Conservation (phyloP, 768 basidiomycete species). For the Sarcomyxa edulis region DNA sequence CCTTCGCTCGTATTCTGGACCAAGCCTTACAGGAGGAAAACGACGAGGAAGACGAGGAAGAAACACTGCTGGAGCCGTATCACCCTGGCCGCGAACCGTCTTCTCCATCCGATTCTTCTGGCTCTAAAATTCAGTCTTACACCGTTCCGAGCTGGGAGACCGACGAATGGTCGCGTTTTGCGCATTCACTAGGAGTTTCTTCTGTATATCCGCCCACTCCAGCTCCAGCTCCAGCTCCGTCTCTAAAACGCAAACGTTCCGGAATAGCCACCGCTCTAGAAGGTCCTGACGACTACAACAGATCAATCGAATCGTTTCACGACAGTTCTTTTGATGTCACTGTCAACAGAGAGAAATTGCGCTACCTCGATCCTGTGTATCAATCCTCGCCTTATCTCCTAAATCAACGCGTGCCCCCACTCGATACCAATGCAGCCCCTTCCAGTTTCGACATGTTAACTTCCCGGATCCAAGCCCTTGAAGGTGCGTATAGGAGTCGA, state of each 20-base stretch:
- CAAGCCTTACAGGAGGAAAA: conserved; percentile 19
- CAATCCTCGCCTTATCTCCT: background rate
- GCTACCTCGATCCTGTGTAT: conserved; percentile 11
- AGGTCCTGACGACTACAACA: conserved; percentile 36
- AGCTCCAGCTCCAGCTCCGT: too few species aligned
- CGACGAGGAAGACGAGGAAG: too few species aligned
- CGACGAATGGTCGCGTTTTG: too few species aligned
- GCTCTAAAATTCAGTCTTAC: too few species aligned
- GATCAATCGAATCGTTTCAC: conserved; percentile 36
- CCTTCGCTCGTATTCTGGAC: conserved; percentile 29
- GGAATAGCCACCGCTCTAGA: too few species aligned
- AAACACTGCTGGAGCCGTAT: too few species aligned
- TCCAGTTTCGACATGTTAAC: conserved; percentile 10
- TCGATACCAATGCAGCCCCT: background rate
- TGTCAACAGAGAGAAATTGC: conserved; percentile 29
- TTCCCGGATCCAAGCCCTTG: conserved; percentile 21
- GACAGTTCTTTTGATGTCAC: conserved; percentile 42
- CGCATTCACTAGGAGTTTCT: too few species aligned
- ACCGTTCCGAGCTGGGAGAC: too few species aligned
- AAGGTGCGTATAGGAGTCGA: conserved; percentile 19
- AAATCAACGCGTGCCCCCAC: background rate
- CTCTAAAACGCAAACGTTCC: too few species aligned
- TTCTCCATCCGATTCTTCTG: too few species aligned
- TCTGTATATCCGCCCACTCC: too few species aligned
- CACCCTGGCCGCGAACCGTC: too few species aligned